Percentiles rank a stretch among this genome's conserved stretches.
Evolutionary conservation across 805 yeast genomes (phyloP).

Genomic region (Allodekkera sacchari): DNA sequence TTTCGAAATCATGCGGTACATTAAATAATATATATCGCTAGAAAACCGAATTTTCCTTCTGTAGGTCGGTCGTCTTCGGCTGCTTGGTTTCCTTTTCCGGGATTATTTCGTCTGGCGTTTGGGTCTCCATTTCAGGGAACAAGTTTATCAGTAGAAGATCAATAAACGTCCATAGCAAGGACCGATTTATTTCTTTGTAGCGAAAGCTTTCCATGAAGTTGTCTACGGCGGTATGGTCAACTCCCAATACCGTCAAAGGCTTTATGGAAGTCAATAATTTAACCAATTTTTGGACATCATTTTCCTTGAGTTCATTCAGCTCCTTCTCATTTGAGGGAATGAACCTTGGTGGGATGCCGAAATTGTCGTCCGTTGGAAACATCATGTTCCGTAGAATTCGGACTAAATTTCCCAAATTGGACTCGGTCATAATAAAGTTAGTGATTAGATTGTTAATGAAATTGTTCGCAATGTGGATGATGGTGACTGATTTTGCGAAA

Average conservation of each 20-base stretch:
- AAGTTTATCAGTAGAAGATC: slow-evolving; percentile 5
- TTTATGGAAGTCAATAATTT: slow-evolving; percentile 3
- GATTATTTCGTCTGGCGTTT: no score
- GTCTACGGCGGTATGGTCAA: neutral
- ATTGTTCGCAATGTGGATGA: slow-evolving; percentile 19
- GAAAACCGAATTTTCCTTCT: no score
- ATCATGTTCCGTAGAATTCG: slow-evolving; percentile 17
- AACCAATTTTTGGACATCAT: slow-evolving; percentile 7
- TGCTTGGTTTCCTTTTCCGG: no score
- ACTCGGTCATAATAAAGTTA: slow-evolving; percentile 15
- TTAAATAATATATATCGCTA: no score
- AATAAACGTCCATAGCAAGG: slow-evolving; percentile 5
- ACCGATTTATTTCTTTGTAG: slow-evolving; percentile 5
- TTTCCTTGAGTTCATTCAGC: slow-evolving; percentile 10
- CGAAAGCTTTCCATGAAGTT: slow-evolving; percentile 2
- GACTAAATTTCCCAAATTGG: slow-evolving; percentile 7
- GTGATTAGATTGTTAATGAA: slow-evolving; percentile 17
- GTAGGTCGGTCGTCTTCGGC: no score
- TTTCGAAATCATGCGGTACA: no score
- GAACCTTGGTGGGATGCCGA: slow-evolving; percentile 21
- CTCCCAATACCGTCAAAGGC: neutral
- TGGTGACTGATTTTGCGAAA: slow-evolving; percentile 9
- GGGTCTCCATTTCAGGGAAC: slow-evolving; percentile 8
- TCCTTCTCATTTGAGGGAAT: slow-evolving; percentile 22
- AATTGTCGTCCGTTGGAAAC: slow-evolving; percentile 21